Base-by-base conservation (phyloP, 257 asterid genomes). In the Nicotiana sylvestris region DNA sequence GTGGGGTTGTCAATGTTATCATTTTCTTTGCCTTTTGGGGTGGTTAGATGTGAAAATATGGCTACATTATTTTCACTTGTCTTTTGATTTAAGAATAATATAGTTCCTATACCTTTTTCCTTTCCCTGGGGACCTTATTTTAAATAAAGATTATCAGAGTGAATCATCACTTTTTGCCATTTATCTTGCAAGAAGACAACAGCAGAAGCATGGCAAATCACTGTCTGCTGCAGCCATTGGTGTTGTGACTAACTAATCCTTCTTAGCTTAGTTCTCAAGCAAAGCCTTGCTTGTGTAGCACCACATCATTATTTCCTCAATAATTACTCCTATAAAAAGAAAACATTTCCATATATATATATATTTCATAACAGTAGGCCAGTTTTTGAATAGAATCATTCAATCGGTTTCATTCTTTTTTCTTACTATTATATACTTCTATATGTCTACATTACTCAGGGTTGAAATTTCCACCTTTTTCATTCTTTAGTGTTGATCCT, bases 251-350 rank as follows among this genome's bases (percentile, higher is more conserved):
- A 87, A 77, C 88, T 68, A 86, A 60, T 85, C 84, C 81, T 56
- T 21, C 83, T 13, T 82, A 68, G 58, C 96, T 92, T 89, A 67
- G 66, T 82, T 77, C 64, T 65, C 56, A 88, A 89, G 96, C 90
- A 87, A 89, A 81, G 74, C 55, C 66, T 60, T 76, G 79, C 80
- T 60, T 76, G 58, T 2, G 81, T 39, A 21, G 61, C 76, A 84
- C 60, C 51, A 4, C 64, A 39, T 33, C 51, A 43, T 43, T 43
- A 43, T 77, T 11, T 58, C 65, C 66, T 66, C 13, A 1, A 69
- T 21, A 66, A 46, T 30, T 81, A n/a, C 68, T 66, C 64, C 46
- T 76, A 15, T 76, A 51, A 29, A 66, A 49, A 32, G 53, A 51
- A 6, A 17, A 10, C 78, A 84, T 17, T 57, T 83, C 88, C 39